phyloP scores from a whole-genome alignment of 2,329 filamentous ascomycete genomes.

The Exutisphaerella laricina region DNA sequence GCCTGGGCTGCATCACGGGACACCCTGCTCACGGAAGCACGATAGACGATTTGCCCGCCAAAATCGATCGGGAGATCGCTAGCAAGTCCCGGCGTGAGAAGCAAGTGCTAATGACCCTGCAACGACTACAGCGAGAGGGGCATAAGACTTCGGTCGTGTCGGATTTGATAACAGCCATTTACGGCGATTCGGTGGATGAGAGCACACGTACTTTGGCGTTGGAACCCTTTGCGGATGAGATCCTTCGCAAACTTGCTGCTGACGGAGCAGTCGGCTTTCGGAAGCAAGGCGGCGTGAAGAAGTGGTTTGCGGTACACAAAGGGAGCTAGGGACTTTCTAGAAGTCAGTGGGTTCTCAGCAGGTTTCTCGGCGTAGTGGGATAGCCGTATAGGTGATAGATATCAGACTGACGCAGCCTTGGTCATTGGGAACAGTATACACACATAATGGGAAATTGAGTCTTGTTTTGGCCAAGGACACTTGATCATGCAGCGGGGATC shows the following conservation, averaged over 20 bases:
- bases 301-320: no score
- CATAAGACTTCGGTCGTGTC: no score
- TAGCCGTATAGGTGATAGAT: no score
- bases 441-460: no score
- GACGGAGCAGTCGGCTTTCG: conserved; percentile 31
- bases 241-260: conserved; percentile 57
- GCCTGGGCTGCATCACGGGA: conserved; percentile 59
- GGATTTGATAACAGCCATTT: conserved; percentile 42
- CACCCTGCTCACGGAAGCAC: conserved; percentile 87
- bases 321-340: no score
- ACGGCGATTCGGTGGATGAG: conserved; percentile 38
- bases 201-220: conserved; percentile 55
- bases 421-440: no score
- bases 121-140: no score
- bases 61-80: conserved; percentile 73
- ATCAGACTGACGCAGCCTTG: no score
- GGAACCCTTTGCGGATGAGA: conserved; percentile 65
- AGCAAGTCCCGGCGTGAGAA: conserved; percentile 76
- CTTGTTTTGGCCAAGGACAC: no score
- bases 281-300: conserved; percentile 20
- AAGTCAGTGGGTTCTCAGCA: no score
- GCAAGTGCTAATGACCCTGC: conserved; percentile 69
- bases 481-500: no score
- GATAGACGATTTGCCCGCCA: conserved; percentile 64
- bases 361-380: no score